phyloP scores from a whole-genome alignment of 768 basidiomycete genomes.

The Cystobasidium tubakii region DNA sequence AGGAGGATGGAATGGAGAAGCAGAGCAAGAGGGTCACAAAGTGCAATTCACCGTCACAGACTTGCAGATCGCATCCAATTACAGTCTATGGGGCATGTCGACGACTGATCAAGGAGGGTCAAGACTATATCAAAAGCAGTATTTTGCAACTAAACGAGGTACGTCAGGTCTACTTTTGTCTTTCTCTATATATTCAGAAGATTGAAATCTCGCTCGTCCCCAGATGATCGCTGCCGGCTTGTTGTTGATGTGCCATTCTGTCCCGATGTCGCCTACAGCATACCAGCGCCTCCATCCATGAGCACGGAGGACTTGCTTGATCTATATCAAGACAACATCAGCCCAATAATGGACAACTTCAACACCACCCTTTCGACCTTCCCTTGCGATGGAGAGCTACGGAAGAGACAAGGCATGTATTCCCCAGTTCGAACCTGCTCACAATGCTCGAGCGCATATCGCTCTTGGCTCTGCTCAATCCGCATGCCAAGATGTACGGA shows the following conservation, averaged over 20 bases:
- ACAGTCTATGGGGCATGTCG: slow-evolving; percentile 63
- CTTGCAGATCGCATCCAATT: slow-evolving; percentile 64
- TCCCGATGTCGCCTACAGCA: slow-evolving; percentile 42
- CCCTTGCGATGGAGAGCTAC: slow-evolving; percentile 57
- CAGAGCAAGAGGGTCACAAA: slow-evolving; percentile 57
- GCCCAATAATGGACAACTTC: slow-evolving; percentile 62
- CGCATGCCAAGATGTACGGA: slow-evolving; percentile 73
- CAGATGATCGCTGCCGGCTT: slow-evolving; percentile 56
- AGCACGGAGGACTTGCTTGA: slow-evolving; percentile 63
- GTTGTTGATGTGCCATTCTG: slow-evolving; percentile 16
- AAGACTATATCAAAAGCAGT: slow-evolving; percentile 63
- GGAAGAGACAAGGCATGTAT: slow-evolving; percentile 59
- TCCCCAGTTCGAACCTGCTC: slow-evolving; percentile 70
- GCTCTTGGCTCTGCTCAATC: slow-evolving; percentile 68
- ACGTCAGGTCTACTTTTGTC: slow-evolving; percentile 42
- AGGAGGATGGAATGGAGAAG: slow-evolving; percentile 34
- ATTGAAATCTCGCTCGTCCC: neutral
- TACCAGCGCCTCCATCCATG: slow-evolving; percentile 73
- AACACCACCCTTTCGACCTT: slow-evolving; percentile 65
- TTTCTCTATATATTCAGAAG: neutral
- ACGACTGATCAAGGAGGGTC: slow-evolving; percentile 50
- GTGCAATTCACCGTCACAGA: slow-evolving; percentile 63
- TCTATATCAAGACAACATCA: slow-evolving; percentile 40
- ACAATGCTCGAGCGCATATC: slow-evolving; percentile 68
- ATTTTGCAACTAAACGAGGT: slow-evolving; percentile 71